These are phyloP conservation scores for Astrothelium subdiscretum DNA, from an alignment of 495 filamentous ascomycete species.

Conservation along the genomic window DNA sequence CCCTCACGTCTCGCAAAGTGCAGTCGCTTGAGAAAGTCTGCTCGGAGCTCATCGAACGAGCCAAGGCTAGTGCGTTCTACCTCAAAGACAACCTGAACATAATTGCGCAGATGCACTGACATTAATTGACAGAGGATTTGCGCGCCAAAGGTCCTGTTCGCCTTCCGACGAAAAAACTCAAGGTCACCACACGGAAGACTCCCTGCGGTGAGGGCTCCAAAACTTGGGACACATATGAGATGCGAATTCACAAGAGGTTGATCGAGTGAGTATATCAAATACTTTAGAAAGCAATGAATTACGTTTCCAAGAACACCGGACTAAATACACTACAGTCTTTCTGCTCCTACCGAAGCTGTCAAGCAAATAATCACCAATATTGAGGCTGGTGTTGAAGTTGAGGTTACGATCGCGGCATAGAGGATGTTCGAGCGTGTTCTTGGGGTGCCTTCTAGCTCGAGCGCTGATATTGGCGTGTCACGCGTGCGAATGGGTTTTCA, in stretches of 20 bases:
- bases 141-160: constrained; percentile 98
- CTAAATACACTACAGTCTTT: constrained; percentile 48
- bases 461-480: too few species aligned
- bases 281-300: neutral
- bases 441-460: too few species aligned
- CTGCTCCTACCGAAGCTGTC: constrained; percentile 96
- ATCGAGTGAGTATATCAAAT: constrained; percentile 57
- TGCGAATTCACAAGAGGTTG: constrained; percentile 98
- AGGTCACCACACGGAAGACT: constrained; percentile 92
- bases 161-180: constrained; percentile 92
- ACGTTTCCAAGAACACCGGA: neutral
- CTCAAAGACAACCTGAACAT: constrained; percentile 54
- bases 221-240: constrained; percentile 98
- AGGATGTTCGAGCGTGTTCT: too few species aligned
- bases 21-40: constrained; percentile 94
- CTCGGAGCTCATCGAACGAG: constrained; percentile 94
- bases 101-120: neutral
- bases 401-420: constrained; percentile 99
- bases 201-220: constrained; percentile 99
- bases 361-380: constrained; percentile 99
- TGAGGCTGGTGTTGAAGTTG: constrained; percentile 98
- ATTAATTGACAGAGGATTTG: constrained; percentile 65
- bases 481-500: too few species aligned
- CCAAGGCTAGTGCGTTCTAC: constrained; percentile 93
- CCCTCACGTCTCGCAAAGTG: constrained; percentile 88